Percentiles rank a stretch among this genome's conserved stretches.
These are phyloP conservation scores for Amanita pallidorosea DNA, from an alignment of 768 basidiomycete species.

Conservation along the genomic window DNA sequence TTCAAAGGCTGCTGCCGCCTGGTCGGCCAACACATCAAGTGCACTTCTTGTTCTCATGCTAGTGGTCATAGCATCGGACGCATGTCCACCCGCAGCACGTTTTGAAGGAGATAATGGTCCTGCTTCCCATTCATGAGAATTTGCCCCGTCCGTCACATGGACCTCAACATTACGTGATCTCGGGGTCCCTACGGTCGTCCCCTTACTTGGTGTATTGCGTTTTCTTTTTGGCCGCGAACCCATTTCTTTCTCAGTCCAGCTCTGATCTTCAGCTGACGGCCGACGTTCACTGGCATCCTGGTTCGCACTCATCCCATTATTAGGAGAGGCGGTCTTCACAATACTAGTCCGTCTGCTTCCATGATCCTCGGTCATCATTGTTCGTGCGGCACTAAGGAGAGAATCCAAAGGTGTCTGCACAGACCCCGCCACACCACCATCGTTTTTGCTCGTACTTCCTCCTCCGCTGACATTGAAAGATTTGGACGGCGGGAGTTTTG, in stretches of 20 bases:
- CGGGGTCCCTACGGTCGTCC: background rate
- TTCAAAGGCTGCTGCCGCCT: conserved; percentile 46
- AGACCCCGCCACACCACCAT: conserved; percentile 4
- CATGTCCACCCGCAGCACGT: conserved; percentile 13
- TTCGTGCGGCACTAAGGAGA: conserved; percentile 47
- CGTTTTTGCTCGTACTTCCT: conserved; percentile 6
- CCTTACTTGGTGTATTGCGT: background rate
- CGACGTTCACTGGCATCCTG: background rate
- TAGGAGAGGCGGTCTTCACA: conserved; percentile 10
- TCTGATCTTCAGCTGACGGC: background rate
- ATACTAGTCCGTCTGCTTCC: conserved; percentile 10
- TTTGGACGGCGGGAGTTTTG: background rate
- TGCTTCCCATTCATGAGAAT: background rate
- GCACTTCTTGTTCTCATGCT: conserved; percentile 25
- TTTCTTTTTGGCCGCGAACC: background rate
- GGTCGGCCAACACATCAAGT: conserved; percentile 65
- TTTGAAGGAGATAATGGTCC: conserved; percentile 2
- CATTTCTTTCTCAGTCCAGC: background rate
- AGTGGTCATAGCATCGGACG: conserved; percentile 9
- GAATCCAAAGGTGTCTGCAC: conserved; percentile 42
- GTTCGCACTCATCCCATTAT: conserved; percentile 6
- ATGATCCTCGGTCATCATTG: conserved; percentile 34
- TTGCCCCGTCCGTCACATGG: background rate
- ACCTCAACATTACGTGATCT: background rate
- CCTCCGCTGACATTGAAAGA: conserved; percentile 1